These are phyloP conservation scores for Magnaporthiopsis poae DNA, from an alignment of 2,329 filamentous ascomycete genomes.

Conservation along the genomic window DNA sequence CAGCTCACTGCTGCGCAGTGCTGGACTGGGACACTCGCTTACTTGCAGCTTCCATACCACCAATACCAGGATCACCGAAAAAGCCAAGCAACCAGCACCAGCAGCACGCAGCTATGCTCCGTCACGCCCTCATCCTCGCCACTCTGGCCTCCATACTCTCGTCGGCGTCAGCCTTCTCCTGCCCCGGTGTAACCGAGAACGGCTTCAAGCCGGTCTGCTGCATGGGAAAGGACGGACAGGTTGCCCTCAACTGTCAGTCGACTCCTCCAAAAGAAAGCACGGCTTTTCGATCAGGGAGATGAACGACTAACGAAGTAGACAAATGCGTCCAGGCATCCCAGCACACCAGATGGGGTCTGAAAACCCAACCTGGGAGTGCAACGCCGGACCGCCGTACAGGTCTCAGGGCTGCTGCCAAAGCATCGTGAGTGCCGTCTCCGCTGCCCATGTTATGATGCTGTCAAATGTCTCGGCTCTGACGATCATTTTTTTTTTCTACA, in stretches of 20 bases:
- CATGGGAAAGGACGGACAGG: not conserved
- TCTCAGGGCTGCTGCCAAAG: not conserved
- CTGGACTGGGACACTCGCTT: too few relatives aligned
- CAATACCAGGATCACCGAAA: too few relatives aligned
- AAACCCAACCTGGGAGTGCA: conserved; percentile 2
- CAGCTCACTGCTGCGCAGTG: too few relatives aligned
- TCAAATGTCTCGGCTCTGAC: not conserved
- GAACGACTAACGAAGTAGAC: too few relatives aligned
- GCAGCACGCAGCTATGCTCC: not conserved
- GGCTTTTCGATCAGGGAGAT: too few relatives aligned
- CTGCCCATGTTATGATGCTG: not conserved
- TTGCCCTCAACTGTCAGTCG: not conserved
- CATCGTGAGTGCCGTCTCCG: not conserved
- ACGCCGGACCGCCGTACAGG: not conserved
- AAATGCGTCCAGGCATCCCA: not conserved
- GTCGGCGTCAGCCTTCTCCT: not conserved
- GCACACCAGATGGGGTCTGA: not conserved
- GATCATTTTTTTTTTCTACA: not conserved
- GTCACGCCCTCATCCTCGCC: not conserved
- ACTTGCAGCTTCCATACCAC: too few relatives aligned
- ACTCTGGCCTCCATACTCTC: not conserved
- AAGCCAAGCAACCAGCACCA: too few relatives aligned
- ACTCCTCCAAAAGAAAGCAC: not conserved
- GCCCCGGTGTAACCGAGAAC: not conserved
- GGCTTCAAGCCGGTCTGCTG: not conserved